Conservation (phyloP, 495 filamentous ascomycete genomes). For the Xylaria bambusicola region DNA sequence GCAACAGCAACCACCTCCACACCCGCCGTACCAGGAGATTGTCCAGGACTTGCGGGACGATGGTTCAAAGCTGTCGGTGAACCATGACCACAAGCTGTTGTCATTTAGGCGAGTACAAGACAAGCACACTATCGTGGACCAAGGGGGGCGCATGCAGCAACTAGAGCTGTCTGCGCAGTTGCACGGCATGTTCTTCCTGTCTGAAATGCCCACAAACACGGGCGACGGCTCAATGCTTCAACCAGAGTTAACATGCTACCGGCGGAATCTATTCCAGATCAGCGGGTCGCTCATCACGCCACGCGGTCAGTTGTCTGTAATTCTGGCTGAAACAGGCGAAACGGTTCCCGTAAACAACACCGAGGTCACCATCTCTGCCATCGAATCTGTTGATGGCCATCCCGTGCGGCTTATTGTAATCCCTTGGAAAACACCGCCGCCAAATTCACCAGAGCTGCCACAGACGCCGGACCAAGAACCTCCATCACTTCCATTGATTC, state of each 20-base stretch:
- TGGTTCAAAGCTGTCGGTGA: slow-evolving; percentile 52
- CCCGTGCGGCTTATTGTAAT: slow-evolving; percentile 90
- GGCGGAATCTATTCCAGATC: slow-evolving; percentile 90
- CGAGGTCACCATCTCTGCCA: slow-evolving; percentile 85
- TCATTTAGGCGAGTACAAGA: slow-evolving; percentile 55
- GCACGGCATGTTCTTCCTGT: slow-evolving; percentile 95
- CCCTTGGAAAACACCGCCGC: slow-evolving; percentile 90
- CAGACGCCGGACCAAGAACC: slow-evolving; percentile 58
- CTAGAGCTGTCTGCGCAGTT: slow-evolving; percentile 76
- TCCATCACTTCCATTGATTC: slow-evolving; percentile 70
- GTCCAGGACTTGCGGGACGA: slow-evolving; percentile 58
- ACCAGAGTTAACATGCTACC: slow-evolving; percentile 87
- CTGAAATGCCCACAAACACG: slow-evolving; percentile 74
- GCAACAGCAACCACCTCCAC: slow-evolving; percentile 22
- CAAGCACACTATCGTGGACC: slow-evolving; percentile 58
- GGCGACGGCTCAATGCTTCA: slow-evolving; percentile 67
- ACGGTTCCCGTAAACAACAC: slow-evolving; percentile 76
- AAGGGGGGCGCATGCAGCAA: slow-evolving; percentile 55
- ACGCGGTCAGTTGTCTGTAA: slow-evolving; percentile 67
- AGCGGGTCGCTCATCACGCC: slow-evolving; percentile 83
- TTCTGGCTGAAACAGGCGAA: slow-evolving; percentile 76
- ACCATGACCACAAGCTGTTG: slow-evolving; percentile 59
- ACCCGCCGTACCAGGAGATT: slow-evolving; percentile 53
- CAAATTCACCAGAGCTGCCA: slow-evolving; percentile 63
- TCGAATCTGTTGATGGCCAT: slow-evolving; percentile 87